Evolutionary conservation across 2,329 filamentous ascomycete species (phyloP).

Genomic region (Ascomycota sp.): DNA sequence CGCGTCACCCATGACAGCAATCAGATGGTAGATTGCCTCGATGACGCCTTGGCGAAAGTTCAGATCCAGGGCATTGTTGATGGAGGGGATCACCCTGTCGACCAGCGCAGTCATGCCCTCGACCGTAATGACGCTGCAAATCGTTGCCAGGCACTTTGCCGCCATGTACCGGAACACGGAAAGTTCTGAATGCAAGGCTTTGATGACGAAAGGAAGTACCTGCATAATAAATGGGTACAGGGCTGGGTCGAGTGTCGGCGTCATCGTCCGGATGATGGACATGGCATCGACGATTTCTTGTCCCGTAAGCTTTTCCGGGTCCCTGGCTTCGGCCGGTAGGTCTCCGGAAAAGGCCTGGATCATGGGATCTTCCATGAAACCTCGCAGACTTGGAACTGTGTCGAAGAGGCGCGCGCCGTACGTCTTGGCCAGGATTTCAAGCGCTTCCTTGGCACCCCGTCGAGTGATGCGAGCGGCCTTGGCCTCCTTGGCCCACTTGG

Average conservation of each 20-base stretch:
- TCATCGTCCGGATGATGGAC: conserved; percentile 74
- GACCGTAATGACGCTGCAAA: conserved; percentile 89
- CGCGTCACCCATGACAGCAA: conserved; percentile 90
- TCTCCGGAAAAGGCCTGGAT: conserved; percentile 48
- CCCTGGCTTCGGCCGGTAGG: conserved; percentile 48
- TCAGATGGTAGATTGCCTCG: conserved; percentile 88
- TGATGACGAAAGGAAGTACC: conserved; percentile 67
- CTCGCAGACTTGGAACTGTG: conserved; percentile 62
- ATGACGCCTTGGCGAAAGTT: conserved; percentile 81
- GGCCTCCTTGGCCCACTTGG: conserved; percentile 71
- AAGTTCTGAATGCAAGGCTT: conserved; percentile 65
- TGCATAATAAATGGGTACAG: conserved; percentile 63
- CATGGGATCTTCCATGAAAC: conserved; percentile 64
- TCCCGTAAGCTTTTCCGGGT: conserved; percentile 53
- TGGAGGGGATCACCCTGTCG: conserved; percentile 74
- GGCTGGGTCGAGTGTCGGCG: conserved; percentile 62
- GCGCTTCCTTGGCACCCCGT: conserved; percentile 77
- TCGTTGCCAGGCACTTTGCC: conserved; percentile 88
- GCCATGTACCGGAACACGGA: conserved; percentile 92
- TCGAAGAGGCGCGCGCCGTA: conserved; percentile 60
- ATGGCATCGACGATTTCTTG: conserved; percentile 87
- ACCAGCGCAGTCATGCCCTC: conserved; percentile 92
- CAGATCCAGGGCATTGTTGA: conserved; percentile 74
- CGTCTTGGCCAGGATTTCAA: conserved; percentile 62
- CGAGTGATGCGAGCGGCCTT: conserved; percentile 75